Evolutionary conservation across 768 basidiomycete species (phyloP).

Genomic region (Xerocomus brunneocitrinus): DNA sequence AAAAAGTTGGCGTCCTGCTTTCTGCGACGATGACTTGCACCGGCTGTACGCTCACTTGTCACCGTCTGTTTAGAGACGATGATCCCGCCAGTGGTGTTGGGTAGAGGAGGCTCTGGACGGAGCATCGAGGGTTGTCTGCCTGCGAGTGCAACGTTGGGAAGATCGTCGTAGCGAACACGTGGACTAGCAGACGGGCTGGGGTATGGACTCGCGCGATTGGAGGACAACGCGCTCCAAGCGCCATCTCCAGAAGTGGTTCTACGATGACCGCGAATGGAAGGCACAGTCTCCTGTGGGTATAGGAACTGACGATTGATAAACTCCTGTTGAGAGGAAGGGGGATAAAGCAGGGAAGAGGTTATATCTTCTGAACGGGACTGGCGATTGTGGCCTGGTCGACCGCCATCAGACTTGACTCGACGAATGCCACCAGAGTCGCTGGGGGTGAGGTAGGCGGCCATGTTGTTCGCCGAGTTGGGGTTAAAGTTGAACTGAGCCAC

Average conservation of each 20-base stretch:
- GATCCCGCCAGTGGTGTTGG: constrained; percentile 5
- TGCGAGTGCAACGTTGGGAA: constrained; percentile 34
- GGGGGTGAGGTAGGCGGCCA: constrained; percentile 38
- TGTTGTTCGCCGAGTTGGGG: constrained; percentile 29
- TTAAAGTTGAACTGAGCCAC: constrained; percentile 36
- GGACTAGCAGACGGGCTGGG: constrained; percentile 68
- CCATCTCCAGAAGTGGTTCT: constrained; percentile 37
- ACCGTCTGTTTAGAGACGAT: constrained; percentile 71
- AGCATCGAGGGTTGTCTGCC: constrained; percentile 23
- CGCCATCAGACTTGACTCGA: constrained; percentile 46
- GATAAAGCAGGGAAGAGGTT: constrained; percentile 27
- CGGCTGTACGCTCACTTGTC: constrained; percentile 84
- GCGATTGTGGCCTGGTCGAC: constrained; percentile 43
- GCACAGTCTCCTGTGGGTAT: constrained; percentile 36
- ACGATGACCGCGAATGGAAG: constrained; percentile 39
- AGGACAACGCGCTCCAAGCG: constrained; percentile 33
- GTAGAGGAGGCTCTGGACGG: constrained; percentile 15
- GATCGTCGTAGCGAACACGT: constrained; percentile 46
- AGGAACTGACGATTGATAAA: constrained; percentile 43
- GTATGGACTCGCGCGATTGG: constrained; percentile 54
- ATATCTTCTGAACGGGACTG: constrained; percentile 64
- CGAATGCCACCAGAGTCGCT: constrained; percentile 34
- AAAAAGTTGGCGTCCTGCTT: constrained; percentile 86
- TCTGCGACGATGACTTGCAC: constrained; percentile 78
- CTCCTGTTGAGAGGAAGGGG: constrained; percentile 38